These are phyloP conservation scores for Graphiopsis chlorocephala DNA, from an alignment of 2,329 filamentous ascomycete species.

Conservation along the genomic window DNA sequence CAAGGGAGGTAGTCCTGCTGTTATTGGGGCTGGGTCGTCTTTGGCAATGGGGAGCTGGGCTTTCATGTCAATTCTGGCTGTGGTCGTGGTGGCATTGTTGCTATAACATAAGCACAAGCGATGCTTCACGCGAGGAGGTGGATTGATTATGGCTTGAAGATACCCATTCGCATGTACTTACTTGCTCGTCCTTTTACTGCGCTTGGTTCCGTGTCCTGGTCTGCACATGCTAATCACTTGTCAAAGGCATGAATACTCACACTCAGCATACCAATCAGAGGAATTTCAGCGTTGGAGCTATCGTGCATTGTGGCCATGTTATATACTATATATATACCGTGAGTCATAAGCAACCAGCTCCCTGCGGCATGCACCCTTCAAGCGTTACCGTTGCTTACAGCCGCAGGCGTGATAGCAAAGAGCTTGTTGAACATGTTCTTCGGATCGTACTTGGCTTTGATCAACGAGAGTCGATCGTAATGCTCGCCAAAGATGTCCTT, in stretches of 20 bases:
- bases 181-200: not conserved
- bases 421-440: constrained; percentile 46
- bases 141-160: not conserved
- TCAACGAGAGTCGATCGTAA: constrained; percentile 38
- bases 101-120: not conserved
- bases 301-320: not conserved
- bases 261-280: not conserved
- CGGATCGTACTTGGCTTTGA: constrained; percentile 50
- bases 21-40: not conserved
- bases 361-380: not conserved
- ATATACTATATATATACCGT: not conserved
- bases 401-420: constrained; percentile 25
- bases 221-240: not conserved
- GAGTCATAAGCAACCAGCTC: not conserved
- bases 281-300: too few relatives aligned
- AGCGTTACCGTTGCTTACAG: not conserved
- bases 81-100: not conserved
- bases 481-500: constrained; percentile 47
- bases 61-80: not conserved
- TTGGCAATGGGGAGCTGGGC: not conserved
- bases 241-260: not conserved
- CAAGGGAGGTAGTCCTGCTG: not conserved
- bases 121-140: not conserved
- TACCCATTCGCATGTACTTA: not conserved
- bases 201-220: not conserved